Evolutionary conservation across 2,329 filamentous ascomycete genomes (phyloP).

Genomic region (Didymella sp.): DNA sequence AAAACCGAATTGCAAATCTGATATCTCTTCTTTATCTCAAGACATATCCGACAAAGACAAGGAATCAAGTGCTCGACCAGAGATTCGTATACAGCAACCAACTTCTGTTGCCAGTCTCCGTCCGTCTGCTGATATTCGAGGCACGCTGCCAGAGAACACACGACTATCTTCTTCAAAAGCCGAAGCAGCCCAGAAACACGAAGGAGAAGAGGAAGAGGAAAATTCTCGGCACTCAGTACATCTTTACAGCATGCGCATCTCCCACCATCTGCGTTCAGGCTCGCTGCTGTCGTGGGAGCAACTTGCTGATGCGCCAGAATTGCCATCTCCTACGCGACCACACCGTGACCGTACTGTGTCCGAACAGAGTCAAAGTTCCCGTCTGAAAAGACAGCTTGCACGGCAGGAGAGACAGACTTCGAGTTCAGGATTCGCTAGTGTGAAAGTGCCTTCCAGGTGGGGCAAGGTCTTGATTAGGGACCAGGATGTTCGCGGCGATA

Average conservation of each 20-base stretch:
- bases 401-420: conserved; percentile 43
- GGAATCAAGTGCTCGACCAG: neutral
- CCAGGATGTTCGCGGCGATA: conserved; percentile 22
- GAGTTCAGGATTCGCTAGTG: conserved; percentile 48
- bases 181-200: neutral
- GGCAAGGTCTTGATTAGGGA: conserved; percentile 41
- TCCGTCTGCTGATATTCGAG: conserved; percentile 25
- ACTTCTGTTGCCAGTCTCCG: conserved; percentile 25
- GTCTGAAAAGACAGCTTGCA: conserved; percentile 14
- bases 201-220: conserved; percentile 24
- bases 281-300: conserved; percentile 50
- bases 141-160: conserved; percentile 18
- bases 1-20: neutral
- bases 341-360: conserved; percentile 30
- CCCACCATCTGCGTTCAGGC: conserved; percentile 53
- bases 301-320: conserved; percentile 31
- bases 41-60: neutral
- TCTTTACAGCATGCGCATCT: conserved; percentile 55
- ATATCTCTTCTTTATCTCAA: neutral
- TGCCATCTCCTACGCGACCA: conserved; percentile 22
- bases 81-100: conserved; percentile 33
- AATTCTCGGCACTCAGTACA: conserved; percentile 47
- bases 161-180: neutral
- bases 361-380: conserved; percentile 29
- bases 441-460: conserved; percentile 48